Evolutionary conservation across 768 basidiomycete genomes (phyloP), one percentile per base, ranked within the genome.

Genomic region (Phylloporus scabripes): DNA sequence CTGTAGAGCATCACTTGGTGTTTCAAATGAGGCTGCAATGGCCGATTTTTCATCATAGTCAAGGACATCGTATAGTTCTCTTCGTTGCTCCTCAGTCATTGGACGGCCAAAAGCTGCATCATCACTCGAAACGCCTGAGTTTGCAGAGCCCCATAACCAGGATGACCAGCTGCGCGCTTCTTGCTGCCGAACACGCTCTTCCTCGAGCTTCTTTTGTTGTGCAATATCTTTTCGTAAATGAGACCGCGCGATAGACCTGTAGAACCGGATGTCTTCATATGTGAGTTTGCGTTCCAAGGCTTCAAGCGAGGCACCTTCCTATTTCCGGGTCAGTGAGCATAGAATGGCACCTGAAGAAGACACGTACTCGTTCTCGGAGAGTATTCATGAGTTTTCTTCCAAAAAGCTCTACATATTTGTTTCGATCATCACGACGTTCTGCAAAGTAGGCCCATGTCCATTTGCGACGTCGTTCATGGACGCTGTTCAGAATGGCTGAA

Each of bases 241-340:
- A 2, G 92, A 92, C 23, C 90, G 83, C 0, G 92, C 90, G 52
- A 98, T 91, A 4, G 93, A 97, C 28, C 96, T 83, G 70, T 98
- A 99, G 70, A 97, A 96, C 4, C 95, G 85, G 44, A 99, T 84
- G 60, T 98, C 96, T 65, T 95, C 92, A 57, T 97, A 98, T 0
- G 83, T 77, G 24, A 98, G 75, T 63, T 91, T 92, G 55, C 66
- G 72, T 65, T 99, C 96, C 48, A 98, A 70, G 0, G 68, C 72
- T 40, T 83, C 78, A 26, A 94, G 70, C 7, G 61, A 70, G 54
- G 67, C 61, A 32, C 66, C 46, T 49, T 85, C 83, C 84, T 87
- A 45, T 41, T 43, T 23, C 32, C 24, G 26, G 38, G 26, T 18
- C 18, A 32, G 31, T 55, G 17, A 51, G 11, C 28, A 43, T 2